Conservation (phyloP, 1,284 basidiomycete genomes). For the Marasmius oreades region DNA sequence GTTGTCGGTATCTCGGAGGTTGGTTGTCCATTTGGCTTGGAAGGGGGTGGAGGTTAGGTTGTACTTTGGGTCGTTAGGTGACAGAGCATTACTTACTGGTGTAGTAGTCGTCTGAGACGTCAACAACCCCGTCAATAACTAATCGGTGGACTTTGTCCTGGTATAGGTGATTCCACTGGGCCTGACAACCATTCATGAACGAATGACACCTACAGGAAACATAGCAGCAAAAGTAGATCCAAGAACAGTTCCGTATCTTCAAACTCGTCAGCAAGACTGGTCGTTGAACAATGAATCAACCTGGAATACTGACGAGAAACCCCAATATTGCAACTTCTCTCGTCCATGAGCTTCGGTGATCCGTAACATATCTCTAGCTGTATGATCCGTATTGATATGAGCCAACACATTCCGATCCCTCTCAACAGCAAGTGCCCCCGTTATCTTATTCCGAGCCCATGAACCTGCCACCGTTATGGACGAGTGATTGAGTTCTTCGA, state of each 20-base stretch:
- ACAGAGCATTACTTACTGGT: conserved; percentile 15
- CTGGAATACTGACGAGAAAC: conserved; percentile 32
- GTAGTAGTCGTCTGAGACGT: conserved; percentile 32
- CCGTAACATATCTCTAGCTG: conserved; percentile 46
- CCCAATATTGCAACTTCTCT: conserved; percentile 50
- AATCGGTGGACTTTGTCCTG: conserved; percentile 38
- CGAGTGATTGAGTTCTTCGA: conserved; percentile 19
- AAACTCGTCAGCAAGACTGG: neutral
- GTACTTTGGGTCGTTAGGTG: neutral
- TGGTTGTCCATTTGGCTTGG: conserved; percentile 23
- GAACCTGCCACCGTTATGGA: conserved; percentile 20
- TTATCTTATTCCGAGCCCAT: conserved; percentile 26
- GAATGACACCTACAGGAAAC: conserved; percentile 35
- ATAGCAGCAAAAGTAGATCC: conserved; percentile 44
- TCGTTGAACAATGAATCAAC: too few species aligned
- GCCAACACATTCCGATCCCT: conserved; percentile 28
- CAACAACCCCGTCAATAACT: conserved; percentile 31
- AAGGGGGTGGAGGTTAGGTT: conserved; percentile 6
- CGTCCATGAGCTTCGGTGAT: conserved; percentile 41
- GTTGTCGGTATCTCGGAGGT: conserved; percentile 24
- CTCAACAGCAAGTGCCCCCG: conserved; percentile 28
- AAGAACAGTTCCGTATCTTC: conserved; percentile 39
- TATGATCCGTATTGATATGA: conserved; percentile 41
- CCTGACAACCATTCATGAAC: neutral
- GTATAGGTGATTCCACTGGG: neutral